These are phyloP conservation scores for Auriscalpium vulgare DNA, from an alignment of 768 basidiomycete genomes.

Conservation along the genomic window DNA sequence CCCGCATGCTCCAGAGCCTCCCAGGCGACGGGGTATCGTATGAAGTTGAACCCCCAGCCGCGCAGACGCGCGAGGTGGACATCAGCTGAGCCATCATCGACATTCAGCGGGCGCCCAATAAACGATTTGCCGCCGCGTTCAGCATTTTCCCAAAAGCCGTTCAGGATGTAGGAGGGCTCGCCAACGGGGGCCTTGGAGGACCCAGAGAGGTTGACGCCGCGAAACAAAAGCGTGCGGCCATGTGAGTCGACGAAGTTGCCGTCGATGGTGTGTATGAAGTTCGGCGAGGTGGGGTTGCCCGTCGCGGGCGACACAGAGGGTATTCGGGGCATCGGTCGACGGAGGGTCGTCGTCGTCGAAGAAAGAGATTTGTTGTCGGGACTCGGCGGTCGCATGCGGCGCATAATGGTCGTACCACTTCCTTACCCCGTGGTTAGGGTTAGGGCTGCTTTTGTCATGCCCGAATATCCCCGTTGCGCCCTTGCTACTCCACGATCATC, in stretches of 20 bases:
- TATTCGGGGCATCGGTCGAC: constrained; percentile 39
- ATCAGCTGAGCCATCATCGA: constrained; percentile 83
- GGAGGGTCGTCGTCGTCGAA: neutral
- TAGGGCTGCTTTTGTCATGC: neutral
- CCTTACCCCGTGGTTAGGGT: neutral
- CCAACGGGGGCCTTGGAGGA: constrained; percentile 76
- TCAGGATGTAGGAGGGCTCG: constrained; percentile 57
- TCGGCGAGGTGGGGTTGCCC: too few species aligned
- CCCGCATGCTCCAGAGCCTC: constrained; percentile 90
- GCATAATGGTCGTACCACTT: neutral
- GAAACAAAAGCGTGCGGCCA: constrained; percentile 72
- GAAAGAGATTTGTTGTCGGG: neutral
- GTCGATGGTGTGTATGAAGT: too few species aligned
- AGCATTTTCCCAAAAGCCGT: constrained; percentile 78
- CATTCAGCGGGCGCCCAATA: constrained; percentile 66
- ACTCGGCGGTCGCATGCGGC: neutral
- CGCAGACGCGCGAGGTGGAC: constrained; percentile 77
- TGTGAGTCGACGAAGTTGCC: constrained; percentile 66
- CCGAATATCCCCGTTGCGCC: neutral
- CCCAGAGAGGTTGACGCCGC: constrained; percentile 93
- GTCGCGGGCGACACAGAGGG: too few species aligned
- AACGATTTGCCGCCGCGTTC: constrained; percentile 67
- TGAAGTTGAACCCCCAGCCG: constrained; percentile 90
- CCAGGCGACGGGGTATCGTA: constrained; percentile 87
- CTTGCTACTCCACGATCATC: neutral